Base-by-base conservation (phyloP, 805 yeast species). In the Saturnispora mendoncae region DNA sequence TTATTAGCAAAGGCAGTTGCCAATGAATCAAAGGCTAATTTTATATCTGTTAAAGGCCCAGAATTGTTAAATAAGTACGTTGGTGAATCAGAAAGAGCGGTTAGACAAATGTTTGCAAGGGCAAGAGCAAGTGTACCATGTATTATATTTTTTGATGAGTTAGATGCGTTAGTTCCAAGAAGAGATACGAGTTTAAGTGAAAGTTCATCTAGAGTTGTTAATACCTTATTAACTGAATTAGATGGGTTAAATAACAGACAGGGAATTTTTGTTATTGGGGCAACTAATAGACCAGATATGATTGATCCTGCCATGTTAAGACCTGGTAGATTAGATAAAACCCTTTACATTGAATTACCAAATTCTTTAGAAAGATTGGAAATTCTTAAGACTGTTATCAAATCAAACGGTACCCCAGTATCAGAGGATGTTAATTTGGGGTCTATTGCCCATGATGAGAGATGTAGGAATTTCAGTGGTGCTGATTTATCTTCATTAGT, bases 251-350 rank as follows among this genome's bases (percentile, higher is more conserved):
- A 86, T 51, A 96, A 90, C 51, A 70, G 97, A 51, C 76, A 81
- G 46, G 97, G 97, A 2, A 85, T 90, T 2, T 92, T 83, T 60
- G 97, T 90, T 4, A 76, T 90, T 50, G 97, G 96, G 23, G 98
- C 98, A 2, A 90, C 98, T 0, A 90, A 90, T 54, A 74, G 98
- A 58, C 97, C 97, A 0, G 98, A 90, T 58, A 90, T 90, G 85
- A 92, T 90, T 49, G 98, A 90, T 61, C 87, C 95, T 3, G 98
- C 98, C 0, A 92, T 90, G 97, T 65, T 92, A 34, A 75, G 98
- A 57, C 97, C 97, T 0, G 98, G 97, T 5, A 76, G 98, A 61
- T 69, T 90, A 53, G 97, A 92, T 57, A 92, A 90, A 62, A 85
- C 95, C 2, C 66, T 90, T 34, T 90, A 80, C 60, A 90, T 90